Evolutionary conservation across 768 basidiomycete species (phyloP).

Genomic region (Leccinellum albellum): DNA sequence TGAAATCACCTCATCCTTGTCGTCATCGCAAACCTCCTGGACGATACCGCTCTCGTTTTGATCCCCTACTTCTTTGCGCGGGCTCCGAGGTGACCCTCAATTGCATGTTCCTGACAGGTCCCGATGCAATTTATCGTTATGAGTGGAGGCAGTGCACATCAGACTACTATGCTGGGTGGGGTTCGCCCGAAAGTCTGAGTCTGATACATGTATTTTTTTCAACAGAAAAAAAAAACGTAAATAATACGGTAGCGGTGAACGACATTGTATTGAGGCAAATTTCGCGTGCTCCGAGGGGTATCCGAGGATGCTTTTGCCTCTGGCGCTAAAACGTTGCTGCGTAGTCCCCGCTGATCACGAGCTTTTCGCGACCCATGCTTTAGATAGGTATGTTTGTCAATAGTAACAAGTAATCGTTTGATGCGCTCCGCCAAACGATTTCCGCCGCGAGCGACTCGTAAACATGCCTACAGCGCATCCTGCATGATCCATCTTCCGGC

Average conservation of each 20-base stretch:
- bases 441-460: slow-evolving; percentile 3
- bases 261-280: not conserved
- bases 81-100: slow-evolving; percentile 29
- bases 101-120: slow-evolving; percentile 22
- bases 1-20: slow-evolving; percentile 23
- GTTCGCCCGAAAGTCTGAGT: not conserved
- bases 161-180: not conserved
- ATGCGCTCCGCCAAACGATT: slow-evolving; percentile 1
- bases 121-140: slow-evolving; percentile 23
- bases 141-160: slow-evolving; percentile 9
- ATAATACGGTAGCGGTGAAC: not conserved
- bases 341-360: slow-evolving; percentile 1
- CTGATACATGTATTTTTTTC: not conserved
- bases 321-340: not conserved
- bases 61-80: slow-evolving; percentile 22
- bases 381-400: slow-evolving; percentile 11
- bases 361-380: not conserved
- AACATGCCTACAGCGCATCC: slow-evolving; percentile 1
- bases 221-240: slow-evolving; percentile 13
- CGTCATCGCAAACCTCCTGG: not conserved
- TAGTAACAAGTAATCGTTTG: slow-evolving; percentile 7
- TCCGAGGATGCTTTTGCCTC: not conserved
- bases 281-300: not conserved
- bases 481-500: slow-evolving; percentile 12
- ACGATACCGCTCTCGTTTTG: not conserved